These are phyloP conservation scores for Hyphochytrium catenoides DNA, from an alignment of 352 stramenopile species.

Conservation along the genomic window DNA sequence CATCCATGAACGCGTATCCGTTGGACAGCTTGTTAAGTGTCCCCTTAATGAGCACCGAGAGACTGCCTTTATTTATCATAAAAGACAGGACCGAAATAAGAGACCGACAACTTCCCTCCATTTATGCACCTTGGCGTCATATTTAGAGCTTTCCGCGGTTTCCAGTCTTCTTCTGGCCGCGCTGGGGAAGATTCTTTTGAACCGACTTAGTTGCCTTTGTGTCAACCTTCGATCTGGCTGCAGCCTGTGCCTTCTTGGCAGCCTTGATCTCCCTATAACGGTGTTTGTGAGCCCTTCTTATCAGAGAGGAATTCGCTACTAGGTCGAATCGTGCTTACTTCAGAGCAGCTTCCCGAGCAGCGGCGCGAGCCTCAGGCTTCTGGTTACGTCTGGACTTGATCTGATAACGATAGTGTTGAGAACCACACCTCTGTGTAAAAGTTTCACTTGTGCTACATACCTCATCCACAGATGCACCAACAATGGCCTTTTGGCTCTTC, in stretches of 20 bases:
- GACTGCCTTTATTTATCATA: too few relatives aligned
- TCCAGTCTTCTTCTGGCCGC: conserved; percentile 60
- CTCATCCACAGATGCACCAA: conserved; percentile 86
- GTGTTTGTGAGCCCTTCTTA: neutral
- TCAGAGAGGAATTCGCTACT: neutral
- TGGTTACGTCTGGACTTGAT: too few relatives aligned
- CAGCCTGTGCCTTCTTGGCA: conserved; percentile 62
- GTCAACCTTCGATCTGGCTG: conserved; percentile 16
- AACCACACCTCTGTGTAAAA: too few relatives aligned
- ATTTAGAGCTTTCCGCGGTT: conserved; percentile 68
- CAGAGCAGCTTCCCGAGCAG: conserved; percentile 56
- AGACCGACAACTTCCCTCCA: too few relatives aligned
- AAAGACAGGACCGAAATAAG: too few relatives aligned
- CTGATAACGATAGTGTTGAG: too few relatives aligned
- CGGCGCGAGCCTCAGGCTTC: conserved; percentile 67
- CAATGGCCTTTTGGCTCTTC: conserved; percentile 91
- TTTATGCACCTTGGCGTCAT: too few relatives aligned
- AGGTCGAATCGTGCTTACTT: conserved; percentile 9
- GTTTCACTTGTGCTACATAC: too few relatives aligned
- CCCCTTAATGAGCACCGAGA: too few relatives aligned
- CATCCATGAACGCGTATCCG: too few relatives aligned
- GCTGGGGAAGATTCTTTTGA: conserved; percentile 28
- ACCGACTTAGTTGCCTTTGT: conserved; percentile 22
- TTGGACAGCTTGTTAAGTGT: too few relatives aligned
- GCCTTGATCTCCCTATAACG: conserved; percentile 40